A percentile compares a stretch with the other conserved stretches of the same genome.
Conservation (phyloP, 2,329 filamentous ascomycete species). For the Stemphylium beticola region DNA sequence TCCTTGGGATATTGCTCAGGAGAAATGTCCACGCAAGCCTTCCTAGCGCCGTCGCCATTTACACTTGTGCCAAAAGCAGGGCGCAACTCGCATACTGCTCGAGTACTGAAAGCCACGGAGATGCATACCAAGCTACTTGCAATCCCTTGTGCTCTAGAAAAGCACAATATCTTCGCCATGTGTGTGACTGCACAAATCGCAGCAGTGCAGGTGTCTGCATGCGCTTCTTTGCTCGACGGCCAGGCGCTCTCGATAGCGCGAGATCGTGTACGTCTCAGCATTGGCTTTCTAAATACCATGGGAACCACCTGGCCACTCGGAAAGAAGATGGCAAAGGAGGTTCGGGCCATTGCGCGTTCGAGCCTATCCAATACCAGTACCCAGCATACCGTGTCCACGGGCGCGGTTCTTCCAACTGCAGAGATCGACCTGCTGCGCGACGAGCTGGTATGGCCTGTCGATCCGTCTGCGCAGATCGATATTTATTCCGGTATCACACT, state of each 20-base stretch:
- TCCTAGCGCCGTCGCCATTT: conserved; percentile 60
- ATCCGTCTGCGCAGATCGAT: conserved; percentile 39
- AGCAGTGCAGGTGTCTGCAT: conserved; percentile 65
- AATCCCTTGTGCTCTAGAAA: conserved; percentile 72
- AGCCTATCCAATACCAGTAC: conserved; percentile 53
- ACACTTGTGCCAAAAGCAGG: conserved; percentile 54
- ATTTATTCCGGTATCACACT: conserved; percentile 40
- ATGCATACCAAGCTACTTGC: conserved; percentile 77
- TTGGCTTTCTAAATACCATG: conserved; percentile 72
- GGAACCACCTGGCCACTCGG: conserved; percentile 74
- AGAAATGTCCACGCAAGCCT: conserved; percentile 58
- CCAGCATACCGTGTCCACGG: conserved; percentile 13
- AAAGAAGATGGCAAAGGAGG: conserved; percentile 71
- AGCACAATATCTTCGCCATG: conserved; percentile 61
- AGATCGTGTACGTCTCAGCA: conserved; percentile 78
- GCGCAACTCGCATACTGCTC: conserved; percentile 70
- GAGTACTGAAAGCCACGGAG: conserved; percentile 78
- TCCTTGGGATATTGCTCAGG: conserved; percentile 38
- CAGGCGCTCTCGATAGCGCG: conserved; percentile 69
- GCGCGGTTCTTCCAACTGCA: conserved; percentile 13
- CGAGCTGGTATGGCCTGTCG: conserved; percentile 37
- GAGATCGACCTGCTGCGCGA: conserved; percentile 40
- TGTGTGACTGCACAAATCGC: conserved; percentile 39
- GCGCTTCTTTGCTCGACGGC: conserved; percentile 55
- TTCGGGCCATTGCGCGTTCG: conserved; percentile 75